Conservation (phyloP, 202 grass and related monocot genomes). For the Alloteropsis angusta region DNA sequence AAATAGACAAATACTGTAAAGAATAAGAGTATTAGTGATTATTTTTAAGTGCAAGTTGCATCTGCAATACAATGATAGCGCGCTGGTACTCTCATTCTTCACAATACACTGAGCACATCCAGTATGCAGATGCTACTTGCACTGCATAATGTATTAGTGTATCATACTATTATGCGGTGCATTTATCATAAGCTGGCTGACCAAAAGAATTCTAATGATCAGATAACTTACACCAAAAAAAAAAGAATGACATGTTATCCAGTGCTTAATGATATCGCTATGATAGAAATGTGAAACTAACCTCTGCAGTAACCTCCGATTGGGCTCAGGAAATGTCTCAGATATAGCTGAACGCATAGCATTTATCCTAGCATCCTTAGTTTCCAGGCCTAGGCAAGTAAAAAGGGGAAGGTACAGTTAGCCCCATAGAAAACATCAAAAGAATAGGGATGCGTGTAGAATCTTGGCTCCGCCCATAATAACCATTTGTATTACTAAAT, state of each 20-base stretch:
- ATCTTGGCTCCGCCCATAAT: background rate
- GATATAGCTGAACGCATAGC: conserved; percentile 84
- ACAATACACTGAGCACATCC: too few relatives aligned
- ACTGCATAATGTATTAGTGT: too few relatives aligned
- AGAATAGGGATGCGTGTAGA: background rate
- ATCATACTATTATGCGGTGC: background rate
- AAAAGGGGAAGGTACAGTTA: conserved; percentile 23
- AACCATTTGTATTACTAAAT: background rate
- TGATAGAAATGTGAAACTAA: conserved; percentile 20
- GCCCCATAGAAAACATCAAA: conserved; percentile 2
- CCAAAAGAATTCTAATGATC: background rate
- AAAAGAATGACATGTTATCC: background rate
- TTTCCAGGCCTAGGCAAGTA: conserved; percentile 62
- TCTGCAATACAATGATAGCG: conserved; percentile 3
- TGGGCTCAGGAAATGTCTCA: conserved; percentile 98
- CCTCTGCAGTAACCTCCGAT: conserved; percentile 82
- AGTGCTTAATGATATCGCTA: conserved; percentile 4
- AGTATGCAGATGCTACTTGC: too few relatives aligned
- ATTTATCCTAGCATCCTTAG: conserved; percentile 69
- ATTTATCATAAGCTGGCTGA: conserved; percentile 9
- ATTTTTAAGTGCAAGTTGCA: background rate
- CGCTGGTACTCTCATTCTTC: background rate
- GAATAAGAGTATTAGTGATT: background rate
- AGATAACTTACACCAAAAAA: background rate
- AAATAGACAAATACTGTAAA: background rate